Evolutionary conservation across 2,329 filamentous ascomycete species (phyloP), one percentile per base, ranked within the genome.

Genomic region (Paramyrothecium roridum): DNA sequence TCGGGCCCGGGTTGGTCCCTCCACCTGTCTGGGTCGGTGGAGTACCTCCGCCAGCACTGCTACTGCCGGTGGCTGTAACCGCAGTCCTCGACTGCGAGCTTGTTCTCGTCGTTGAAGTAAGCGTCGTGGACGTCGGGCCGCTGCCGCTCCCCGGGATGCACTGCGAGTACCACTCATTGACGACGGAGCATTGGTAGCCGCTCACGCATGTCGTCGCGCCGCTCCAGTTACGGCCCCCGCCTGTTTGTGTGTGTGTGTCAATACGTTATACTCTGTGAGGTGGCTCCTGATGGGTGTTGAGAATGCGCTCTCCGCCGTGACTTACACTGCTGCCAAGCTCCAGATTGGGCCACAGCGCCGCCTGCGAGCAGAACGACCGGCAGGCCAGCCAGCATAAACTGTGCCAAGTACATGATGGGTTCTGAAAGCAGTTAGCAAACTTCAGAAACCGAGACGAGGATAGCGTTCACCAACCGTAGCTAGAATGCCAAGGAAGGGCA

Each of bases 1-100:
- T 81, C 2, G 66, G 56, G 12, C 48, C 48, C 7, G 48, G 48
- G 48, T 50, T 50, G 10, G 48, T 50, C 12, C 48, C 48, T 3
- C 21, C 22, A 8, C 48, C 48, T 6, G 37, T 43, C 37, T 43
- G 37, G 13, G 48, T 50, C 16, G 48, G 19, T 3, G 48, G 17
- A 22, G n/a, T 22, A 22, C 19, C 16, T 21, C 48, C 48, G 16
- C 46, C 40, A 21, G 40, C 40, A 21, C 40, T 45, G 40, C 17
- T 48, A 19, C 46, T 19, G 12, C 17, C 17, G 48, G 11, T 50
- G 3, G 26, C 17, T n/a, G 21, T 16, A 22, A 22, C 48, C 21
- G 21, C 26, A n/a, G 48, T 30, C 6, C 19, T 8, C 11, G 46
- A 48, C 46, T 22, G 46, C 20, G 46, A 13, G n/a, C 10, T 21